These are phyloP conservation scores for Solanum infundibuliforme DNA, from an alignment of 257 asterid genomes.

Conservation along the genomic window DNA sequence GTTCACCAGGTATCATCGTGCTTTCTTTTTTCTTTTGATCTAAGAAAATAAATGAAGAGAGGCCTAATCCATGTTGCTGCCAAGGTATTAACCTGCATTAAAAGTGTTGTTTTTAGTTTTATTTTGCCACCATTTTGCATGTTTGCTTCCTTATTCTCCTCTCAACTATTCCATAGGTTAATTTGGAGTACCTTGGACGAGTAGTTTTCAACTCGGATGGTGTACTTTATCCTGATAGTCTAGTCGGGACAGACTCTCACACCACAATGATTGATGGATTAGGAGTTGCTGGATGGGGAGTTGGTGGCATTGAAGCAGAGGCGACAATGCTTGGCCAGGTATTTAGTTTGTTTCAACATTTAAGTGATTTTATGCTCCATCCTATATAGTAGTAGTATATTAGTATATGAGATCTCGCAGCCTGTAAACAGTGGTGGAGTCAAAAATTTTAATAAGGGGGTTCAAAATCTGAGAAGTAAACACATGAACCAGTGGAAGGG, in stretches of 20 bases:
- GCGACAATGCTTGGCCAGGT: conserved; percentile 97
- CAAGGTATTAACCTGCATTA: background rate
- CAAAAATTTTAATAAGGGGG: too few species aligned
- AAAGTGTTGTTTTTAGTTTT: background rate
- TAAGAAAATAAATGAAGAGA: background rate
- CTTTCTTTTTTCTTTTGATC: background rate
- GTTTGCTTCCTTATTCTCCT: conserved; percentile 4
- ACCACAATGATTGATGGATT: conserved; percentile 92
- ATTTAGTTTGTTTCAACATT: background rate
- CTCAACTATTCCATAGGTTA: conserved; percentile 36
- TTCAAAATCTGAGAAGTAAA: too few species aligned
- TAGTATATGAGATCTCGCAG: background rate
- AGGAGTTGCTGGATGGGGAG: conserved; percentile 99
- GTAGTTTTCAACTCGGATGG: conserved; percentile 84
- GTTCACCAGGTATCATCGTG: conserved; percentile 66
- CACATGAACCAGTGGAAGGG: too few species aligned
- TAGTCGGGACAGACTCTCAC: conserved; percentile 93
- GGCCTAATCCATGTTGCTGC: background rate
- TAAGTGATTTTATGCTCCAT: background rate
- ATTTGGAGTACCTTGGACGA: conserved; percentile 89
- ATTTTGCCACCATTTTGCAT: background rate
- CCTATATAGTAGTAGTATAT: background rate
- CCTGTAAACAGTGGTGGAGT: too few species aligned
- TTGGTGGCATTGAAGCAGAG: conserved; percentile 97
- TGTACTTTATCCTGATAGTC: conserved; percentile 79